Evolutionary conservation across 192 early-diverging fungal species (phyloP), one percentile per base, ranked within the genome.

Genomic region (Coemansia javaensis): DNA sequence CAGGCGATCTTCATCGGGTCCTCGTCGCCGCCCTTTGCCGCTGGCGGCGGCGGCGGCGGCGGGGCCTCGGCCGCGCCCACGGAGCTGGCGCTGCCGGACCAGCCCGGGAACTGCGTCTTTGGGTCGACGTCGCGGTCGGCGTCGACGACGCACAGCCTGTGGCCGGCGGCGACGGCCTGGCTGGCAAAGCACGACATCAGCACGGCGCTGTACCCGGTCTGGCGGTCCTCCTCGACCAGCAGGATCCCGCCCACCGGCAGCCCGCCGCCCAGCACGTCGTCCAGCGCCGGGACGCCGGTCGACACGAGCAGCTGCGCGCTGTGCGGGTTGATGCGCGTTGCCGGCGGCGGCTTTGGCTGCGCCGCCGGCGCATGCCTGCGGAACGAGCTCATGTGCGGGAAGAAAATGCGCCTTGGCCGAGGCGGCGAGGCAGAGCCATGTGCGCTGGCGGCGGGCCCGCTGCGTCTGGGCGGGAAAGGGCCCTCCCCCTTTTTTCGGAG

Each of bases 1-100:
- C 95, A 98, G 1, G 95, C 95, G 44, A 98, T 97, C 40, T 77
- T 82, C 81, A 98, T 81, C 1, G 74, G 61, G 43, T 89, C 86
- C n/a, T 65, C 68, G 5, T 27, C 4, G 28, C 18, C 2, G 38
- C 40, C 23, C 27, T n/a, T 35, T 55, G 23, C 39, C 33, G 65
- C 50, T 30, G 67, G 28, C n/a, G 31, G 17, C n/a, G n/a, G n/a
- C n/a, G n/a, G n/a, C n/a, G n/a, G n/a, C n/a, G n/a, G n/a, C n/a
- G n/a, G n/a, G n/a, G n/a, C n/a, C n/a, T n/a, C n/a, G n/a, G n/a
- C n/a, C n/a, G n/a, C n/a, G n/a, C n/a, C n/a, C n/a, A n/a, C n/a
- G n/a, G n/a, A n/a, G n/a, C n/a, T n/a, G n/a, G n/a, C n/a, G n/a
- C n/a, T n/a, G n/a, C n/a, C n/a, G n/a, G n/a, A n/a, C n/a, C n/a